Conservation (phyloP, 352 stramenopile species). For the Pythium phragmitis region DNA sequence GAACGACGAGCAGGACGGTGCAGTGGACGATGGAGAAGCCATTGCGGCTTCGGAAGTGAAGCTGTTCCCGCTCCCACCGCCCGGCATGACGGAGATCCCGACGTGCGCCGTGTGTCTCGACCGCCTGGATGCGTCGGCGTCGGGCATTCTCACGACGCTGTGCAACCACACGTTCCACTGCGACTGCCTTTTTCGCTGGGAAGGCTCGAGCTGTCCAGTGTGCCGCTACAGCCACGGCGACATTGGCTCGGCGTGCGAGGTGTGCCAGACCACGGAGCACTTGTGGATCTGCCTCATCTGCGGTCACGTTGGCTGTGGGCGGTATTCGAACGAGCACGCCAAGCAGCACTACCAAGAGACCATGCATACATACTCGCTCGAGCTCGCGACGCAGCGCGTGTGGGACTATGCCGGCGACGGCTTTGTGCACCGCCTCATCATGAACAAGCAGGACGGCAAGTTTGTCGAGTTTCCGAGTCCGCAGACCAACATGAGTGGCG, state of each 20-base stretch:
- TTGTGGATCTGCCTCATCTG: constrained; percentile 98
- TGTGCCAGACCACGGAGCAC: constrained; percentile 93
- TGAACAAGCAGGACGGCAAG: constrained; percentile 93
- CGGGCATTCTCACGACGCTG: constrained; percentile 94
- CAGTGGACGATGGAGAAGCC: neutral
- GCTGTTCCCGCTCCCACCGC: constrained; percentile 58
- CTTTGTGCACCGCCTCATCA: constrained; percentile 84
- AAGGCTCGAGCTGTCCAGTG: constrained; percentile 95
- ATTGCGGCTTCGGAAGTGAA: constrained; percentile 23
- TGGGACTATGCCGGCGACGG: constrained; percentile 95
- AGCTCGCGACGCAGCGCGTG: constrained; percentile 94
- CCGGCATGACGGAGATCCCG: constrained; percentile 85
- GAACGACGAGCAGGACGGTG: constrained; percentile 2
- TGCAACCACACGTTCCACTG: constrained; percentile 99
- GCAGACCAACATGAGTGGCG: constrained; percentile 50
- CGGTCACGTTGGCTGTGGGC: constrained; percentile 94
- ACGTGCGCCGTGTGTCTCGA: constrained; percentile 93
- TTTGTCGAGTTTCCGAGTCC: constrained; percentile 95
- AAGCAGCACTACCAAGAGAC: constrained; percentile 94
- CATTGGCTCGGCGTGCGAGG: constrained; percentile 90
- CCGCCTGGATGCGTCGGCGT: constrained; percentile 79
- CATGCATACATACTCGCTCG: constrained; percentile 94
- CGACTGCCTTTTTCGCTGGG: constrained; percentile 93
- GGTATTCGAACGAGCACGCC: constrained; percentile 94
- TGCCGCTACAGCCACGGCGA: constrained; percentile 96